Base-by-base conservation (phyloP, 1,284 basidiomycete species). In the Rhodotorula sp. region DNA sequence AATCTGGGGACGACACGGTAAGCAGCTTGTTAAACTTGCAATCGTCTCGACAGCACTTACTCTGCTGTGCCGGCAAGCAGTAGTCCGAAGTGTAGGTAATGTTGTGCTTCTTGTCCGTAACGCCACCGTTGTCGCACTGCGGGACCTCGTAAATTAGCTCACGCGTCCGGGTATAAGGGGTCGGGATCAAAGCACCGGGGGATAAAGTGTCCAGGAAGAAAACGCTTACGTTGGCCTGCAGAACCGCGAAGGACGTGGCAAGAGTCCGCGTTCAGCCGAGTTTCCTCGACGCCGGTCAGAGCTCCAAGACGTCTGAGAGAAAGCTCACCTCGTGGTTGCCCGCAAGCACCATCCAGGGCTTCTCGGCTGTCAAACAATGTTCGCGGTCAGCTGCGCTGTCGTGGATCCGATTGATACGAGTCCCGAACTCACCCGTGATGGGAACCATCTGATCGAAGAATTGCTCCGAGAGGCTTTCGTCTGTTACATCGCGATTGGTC, bases 401-500 rank as follows among this genome's bases (percentile, higher is more conserved):
- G 8, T 14, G 7, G 26, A 29, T 26, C 3, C 4, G n/a, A 3
- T 29, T n/a, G 26, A 29, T 21, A 29, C 20, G 49, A 51, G 23
- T 14, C 18, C 20, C 49, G 23, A 51, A 51, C 49, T 20, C 23
- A 56, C 54, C 54, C 15, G 77, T 73, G 69, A 79, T 66, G 1
- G 76, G 73, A 7, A 63, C 67, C 69, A 81, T 74, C 74, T 80
- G 70, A 65, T 80, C 80, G 67, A 78, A 81, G 72, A 79, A 80
- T 57, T 76, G 72, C 69, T 80, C 79, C 67, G 74, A 77, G 49
- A 79, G 72, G 20, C 63, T 56, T 68, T 81, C 80, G 73, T 81
- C 65, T 67, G 39, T 26, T 5, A 18, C 18, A 31, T 4, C 8
- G 20, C 1, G 21, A 34, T 20, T 5, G 49, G 20, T 43, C 39